Base-by-base conservation (phyloP, 169 alveolate species). In the Blepharisma undulans region DNA sequence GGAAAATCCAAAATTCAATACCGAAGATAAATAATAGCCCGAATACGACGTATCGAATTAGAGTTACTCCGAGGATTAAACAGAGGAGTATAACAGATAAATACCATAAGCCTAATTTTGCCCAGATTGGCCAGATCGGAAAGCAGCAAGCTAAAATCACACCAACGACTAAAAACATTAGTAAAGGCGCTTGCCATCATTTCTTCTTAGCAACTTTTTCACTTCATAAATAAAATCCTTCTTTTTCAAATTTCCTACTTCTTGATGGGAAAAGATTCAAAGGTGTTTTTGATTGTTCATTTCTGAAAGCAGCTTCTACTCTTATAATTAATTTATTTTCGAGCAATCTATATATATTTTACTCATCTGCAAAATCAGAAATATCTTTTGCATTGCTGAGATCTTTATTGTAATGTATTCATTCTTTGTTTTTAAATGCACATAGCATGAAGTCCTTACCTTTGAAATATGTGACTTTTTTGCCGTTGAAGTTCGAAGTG, bases 121-220 rank as follows among this genome's bases (percentile, higher is more conserved):
- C 87, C 29, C 78, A 88, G n/a, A 88, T 36, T 25, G 92, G 92
- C 92, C 92, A 88, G n/a, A 88, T 48, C 12, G 85, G 74, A 34
- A 88, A 88, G 48, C 92, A 88, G 79, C 92, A 88, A 2, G 77
- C 87, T 21, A 76, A 88, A 21, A 88, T 76, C 1, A 88, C 79
- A 0, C 85, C 85, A 10, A 88, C 6, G 8, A 88, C 72, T 36
- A 88, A 71, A 30, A 86, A 82, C 25, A 60, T 33, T n/a, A 82
- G 77, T 72, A 48, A 36, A 29, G 60, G 30, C 6, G 76, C 89
- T 36, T 82, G 89, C 89, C 89, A 82, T 14, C 34, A 19, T 72
- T 32, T 74, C 60, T 82, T 27, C 34, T 82, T 72, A 36, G 66
- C 66, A 2, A 82, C 76, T 8, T 82, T 82, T 7, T 27, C 33